Evolutionary conservation across 768 basidiomycete genomes (phyloP).

Genomic region (Phaffia australis): DNA sequence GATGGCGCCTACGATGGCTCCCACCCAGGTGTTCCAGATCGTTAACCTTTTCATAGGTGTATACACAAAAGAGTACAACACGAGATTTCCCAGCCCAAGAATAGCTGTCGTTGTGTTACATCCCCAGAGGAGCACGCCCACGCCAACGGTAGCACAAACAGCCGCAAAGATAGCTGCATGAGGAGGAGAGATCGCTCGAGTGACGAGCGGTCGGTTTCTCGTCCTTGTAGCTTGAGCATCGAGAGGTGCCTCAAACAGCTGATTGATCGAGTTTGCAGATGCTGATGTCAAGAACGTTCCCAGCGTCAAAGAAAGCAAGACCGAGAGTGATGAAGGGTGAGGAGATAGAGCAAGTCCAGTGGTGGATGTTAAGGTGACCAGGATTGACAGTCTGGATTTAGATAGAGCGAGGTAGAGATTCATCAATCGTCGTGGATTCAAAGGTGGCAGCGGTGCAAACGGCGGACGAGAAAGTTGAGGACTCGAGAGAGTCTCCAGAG

Average conservation of each 20-base stretch:
- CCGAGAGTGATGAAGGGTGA: slow-evolving; percentile 66
- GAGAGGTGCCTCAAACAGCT: slow-evolving; percentile 85
- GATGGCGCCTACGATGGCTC: slow-evolving; percentile 78
- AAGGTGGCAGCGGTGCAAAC: slow-evolving; percentile 31
- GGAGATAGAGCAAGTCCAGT: slow-evolving; percentile 89
- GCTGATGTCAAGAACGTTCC: slow-evolving; percentile 86
- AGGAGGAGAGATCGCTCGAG: slow-evolving; percentile 66
- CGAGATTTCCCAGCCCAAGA: slow-evolving; percentile 72
- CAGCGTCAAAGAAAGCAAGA: slow-evolving; percentile 71
- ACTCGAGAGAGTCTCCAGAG: background rate
- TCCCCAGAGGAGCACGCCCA: slow-evolving; percentile 63
- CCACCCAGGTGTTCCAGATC: slow-evolving; percentile 84
- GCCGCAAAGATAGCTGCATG: slow-evolving; percentile 74
- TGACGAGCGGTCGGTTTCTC: slow-evolving; percentile 71
- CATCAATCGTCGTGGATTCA: slow-evolving; percentile 44
- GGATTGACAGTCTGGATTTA: slow-evolving; percentile 68
- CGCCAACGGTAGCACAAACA: slow-evolving; percentile 65
- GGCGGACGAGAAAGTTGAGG: slow-evolving; percentile 28
- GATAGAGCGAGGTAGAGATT: slow-evolving; percentile 68
- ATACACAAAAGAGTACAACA: slow-evolving; percentile 80
- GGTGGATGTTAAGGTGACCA: slow-evolving; percentile 81
- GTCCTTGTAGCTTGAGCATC: slow-evolving; percentile 96
- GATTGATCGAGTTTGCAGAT: slow-evolving; percentile 88
- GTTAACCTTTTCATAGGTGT: slow-evolving; percentile 81
- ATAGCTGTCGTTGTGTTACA: slow-evolving; percentile 76